A percentile compares a stretch with the other conserved stretches of the same genome.
These are phyloP conservation scores for Aspergillus steynii DNA, from an alignment of 495 filamentous ascomycete genomes.

Conservation along the genomic window DNA sequence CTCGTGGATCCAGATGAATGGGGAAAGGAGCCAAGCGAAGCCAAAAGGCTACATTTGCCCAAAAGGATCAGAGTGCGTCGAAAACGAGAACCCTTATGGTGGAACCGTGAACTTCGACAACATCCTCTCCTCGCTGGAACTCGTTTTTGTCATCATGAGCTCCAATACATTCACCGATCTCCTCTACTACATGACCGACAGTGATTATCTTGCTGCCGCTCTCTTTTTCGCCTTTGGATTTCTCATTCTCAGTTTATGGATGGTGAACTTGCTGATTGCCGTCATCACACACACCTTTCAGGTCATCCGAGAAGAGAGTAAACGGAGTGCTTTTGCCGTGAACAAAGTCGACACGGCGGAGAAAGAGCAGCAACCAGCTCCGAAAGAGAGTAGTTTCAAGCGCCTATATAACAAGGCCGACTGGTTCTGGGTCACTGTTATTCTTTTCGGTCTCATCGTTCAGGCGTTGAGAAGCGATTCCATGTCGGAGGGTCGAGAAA, in stretches of 20 bases:
- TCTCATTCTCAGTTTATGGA: slow-evolving; percentile 93
- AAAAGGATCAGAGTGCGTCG: slow-evolving; percentile 74
- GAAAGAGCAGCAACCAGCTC: slow-evolving; percentile 33
- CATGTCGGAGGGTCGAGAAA: slow-evolving; percentile 60
- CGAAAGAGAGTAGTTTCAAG: slow-evolving; percentile 59
- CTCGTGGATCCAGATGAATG: slow-evolving; percentile 65
- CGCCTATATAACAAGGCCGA: slow-evolving; percentile 67
- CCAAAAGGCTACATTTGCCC: slow-evolving; percentile 95
- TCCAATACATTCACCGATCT: slow-evolving; percentile 95
- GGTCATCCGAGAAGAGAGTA: slow-evolving; percentile 95
- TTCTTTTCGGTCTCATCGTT: slow-evolving; percentile 71
- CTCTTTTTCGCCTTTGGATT: slow-evolving; percentile 84
- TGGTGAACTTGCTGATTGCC: slow-evolving; percentile 94
- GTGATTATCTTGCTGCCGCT: slow-evolving; percentile 83
- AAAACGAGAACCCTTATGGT: slow-evolving; percentile 77
- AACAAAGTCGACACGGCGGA: slow-evolving; percentile 58
- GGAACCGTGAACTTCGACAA: slow-evolving; percentile 94
- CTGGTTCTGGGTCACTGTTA: slow-evolving; percentile 79
- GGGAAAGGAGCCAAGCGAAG: slow-evolving; percentile 35
- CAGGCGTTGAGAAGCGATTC: slow-evolving; percentile 73
- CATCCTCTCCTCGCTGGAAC: slow-evolving; percentile 82
- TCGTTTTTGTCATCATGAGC: slow-evolving; percentile 99
- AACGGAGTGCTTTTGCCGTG: slow-evolving; percentile 85
- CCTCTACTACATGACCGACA: slow-evolving; percentile 88
- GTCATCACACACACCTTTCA: slow-evolving; percentile 99